These are phyloP conservation scores for Kandelia obovata DNA, from an alignment of 345 rosid genomes.

Conservation along the genomic window DNA sequence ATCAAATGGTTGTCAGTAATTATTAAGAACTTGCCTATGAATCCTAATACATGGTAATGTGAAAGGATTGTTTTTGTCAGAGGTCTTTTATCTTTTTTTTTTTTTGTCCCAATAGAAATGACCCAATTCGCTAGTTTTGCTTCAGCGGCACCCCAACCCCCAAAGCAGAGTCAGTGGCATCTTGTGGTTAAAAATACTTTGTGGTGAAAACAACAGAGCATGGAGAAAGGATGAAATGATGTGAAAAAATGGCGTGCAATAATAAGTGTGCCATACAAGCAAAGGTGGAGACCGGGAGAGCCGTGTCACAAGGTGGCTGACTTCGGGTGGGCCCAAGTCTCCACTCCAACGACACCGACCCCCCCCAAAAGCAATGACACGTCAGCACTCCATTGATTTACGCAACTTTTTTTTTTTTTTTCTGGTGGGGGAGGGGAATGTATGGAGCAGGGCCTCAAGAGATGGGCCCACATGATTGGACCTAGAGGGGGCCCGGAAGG, in stretches of 20 bases:
- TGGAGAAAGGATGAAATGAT: constrained; percentile 12
- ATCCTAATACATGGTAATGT: no score
- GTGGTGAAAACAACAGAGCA: constrained; percentile 44
- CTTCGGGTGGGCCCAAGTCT: constrained; percentile 39
- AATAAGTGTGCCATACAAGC: constrained; percentile 42
- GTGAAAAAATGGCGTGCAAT: not conserved
- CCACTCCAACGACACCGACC: constrained; percentile 53
- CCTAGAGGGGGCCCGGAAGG: constrained; percentile 45
- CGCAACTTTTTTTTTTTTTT: constrained; percentile 23
- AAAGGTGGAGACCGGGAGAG: constrained; percentile 18
- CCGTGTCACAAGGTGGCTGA: constrained; percentile 19
- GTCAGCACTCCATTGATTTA: constrained; percentile 34
- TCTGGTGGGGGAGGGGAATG: not conserved
- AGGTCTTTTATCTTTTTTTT: no score
- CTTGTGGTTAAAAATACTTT: constrained; percentile 17
- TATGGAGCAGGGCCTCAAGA: constrained; percentile 31
- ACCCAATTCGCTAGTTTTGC: constrained; percentile 5
- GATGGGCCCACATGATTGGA: constrained; percentile 47
- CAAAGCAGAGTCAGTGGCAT: constrained; percentile 16
- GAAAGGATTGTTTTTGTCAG: no score
- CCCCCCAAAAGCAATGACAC: constrained; percentile 31
- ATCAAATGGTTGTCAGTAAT: constrained; percentile 5
- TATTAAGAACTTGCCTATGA: no score
- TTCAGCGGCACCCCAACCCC: constrained; percentile 29
- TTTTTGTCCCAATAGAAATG: not conserved